phyloP scores from a whole-genome alignment of 2,329 filamentous ascomycete species.

The Pleomassaria siparia region DNA sequence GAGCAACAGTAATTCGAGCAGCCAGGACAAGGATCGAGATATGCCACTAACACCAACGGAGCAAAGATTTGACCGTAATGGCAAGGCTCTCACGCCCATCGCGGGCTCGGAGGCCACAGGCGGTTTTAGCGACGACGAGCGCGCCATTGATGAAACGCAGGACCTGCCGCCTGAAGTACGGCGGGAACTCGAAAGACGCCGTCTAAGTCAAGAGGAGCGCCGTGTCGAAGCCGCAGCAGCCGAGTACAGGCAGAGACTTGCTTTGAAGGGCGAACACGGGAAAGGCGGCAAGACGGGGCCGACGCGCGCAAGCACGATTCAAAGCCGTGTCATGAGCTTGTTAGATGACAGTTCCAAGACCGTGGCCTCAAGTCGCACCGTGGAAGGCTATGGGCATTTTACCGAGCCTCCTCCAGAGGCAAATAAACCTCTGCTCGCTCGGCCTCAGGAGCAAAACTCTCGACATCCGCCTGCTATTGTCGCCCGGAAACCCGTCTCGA shows the following conservation, averaged over 20 bases:
- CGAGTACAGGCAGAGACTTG: slow-evolving; percentile 78
- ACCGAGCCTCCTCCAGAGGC: slow-evolving; percentile 52
- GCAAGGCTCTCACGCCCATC: slow-evolving; percentile 61
- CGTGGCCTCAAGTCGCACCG: slow-evolving; percentile 65
- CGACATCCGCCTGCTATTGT: slow-evolving; percentile 25
- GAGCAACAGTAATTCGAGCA: slow-evolving; percentile 44
- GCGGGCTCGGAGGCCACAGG: slow-evolving; percentile 75
- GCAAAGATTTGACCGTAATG: slow-evolving; percentile 18
- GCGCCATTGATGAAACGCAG: slow-evolving; percentile 65
- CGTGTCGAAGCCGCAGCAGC: slow-evolving; percentile 86
- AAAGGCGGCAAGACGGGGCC: slow-evolving; percentile 48
- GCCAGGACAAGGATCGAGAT: slow-evolving; percentile 30
- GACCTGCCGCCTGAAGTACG: slow-evolving; percentile 83
- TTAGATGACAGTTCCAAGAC: slow-evolving; percentile 69
- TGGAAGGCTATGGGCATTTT: slow-evolving; percentile 87
- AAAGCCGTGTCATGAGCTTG: slow-evolving; percentile 84
- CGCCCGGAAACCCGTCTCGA: slow-evolving; percentile 53
- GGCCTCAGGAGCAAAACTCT: slow-evolving; percentile 27
- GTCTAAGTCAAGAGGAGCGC: slow-evolving; percentile 83
- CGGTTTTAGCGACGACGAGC: slow-evolving; percentile 66
- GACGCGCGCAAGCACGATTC: slow-evolving; percentile 78
- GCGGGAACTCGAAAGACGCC: slow-evolving; percentile 81
- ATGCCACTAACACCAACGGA: slow-evolving; percentile 31
- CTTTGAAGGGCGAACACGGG: slow-evolving; percentile 57
- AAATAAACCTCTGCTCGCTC: slow-evolving; percentile 30